Conservation (phyloP, 2,329 filamentous ascomycete species). For the Amylocarpus encephaloides region DNA sequence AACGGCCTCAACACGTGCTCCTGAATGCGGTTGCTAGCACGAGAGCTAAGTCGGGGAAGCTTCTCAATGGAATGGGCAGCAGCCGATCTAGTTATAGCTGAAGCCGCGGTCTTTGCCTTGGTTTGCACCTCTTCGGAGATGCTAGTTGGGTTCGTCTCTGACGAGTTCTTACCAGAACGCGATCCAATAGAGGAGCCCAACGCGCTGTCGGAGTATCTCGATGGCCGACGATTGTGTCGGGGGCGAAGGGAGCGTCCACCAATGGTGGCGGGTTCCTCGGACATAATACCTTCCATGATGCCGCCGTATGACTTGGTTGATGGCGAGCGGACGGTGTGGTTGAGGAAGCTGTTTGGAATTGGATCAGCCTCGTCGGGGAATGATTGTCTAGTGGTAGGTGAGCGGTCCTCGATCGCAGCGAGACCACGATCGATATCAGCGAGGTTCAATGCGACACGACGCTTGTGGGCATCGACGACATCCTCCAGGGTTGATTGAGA, state of each 20-base stretch:
- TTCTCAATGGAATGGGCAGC: constrained; percentile 42
- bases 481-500: constrained; percentile 66
- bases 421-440: constrained; percentile 59
- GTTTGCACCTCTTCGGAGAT: constrained; percentile 35
- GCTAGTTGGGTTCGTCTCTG: constrained; percentile 32
- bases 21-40: constrained; percentile 71
- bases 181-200: constrained; percentile 75
- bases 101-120: constrained; percentile 39
- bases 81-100: constrained; percentile 57
- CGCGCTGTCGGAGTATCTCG: constrained; percentile 75
- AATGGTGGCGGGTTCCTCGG: constrained; percentile 37
- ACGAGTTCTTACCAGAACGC: constrained; percentile 45
- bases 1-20: constrained; percentile 75
- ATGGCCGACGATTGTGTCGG: constrained; percentile 46
- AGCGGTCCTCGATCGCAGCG: constrained; percentile 39
- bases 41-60: constrained; percentile 57
- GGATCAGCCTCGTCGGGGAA: constrained; percentile 53
- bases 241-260: constrained; percentile 47
- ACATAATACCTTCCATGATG: constrained; percentile 37
- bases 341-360: constrained; percentile 53
- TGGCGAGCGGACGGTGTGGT: constrained; percentile 47
- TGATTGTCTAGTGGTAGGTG: constrained; percentile 33
- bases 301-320: constrained; percentile 26
- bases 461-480: constrained; percentile 62
- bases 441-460: constrained; percentile 61